Evolutionary conservation across 179 eudicot genomes (phyloP), one percentile per base, ranked within the genome.

Genomic region (Patellifolia procumbens): DNA sequence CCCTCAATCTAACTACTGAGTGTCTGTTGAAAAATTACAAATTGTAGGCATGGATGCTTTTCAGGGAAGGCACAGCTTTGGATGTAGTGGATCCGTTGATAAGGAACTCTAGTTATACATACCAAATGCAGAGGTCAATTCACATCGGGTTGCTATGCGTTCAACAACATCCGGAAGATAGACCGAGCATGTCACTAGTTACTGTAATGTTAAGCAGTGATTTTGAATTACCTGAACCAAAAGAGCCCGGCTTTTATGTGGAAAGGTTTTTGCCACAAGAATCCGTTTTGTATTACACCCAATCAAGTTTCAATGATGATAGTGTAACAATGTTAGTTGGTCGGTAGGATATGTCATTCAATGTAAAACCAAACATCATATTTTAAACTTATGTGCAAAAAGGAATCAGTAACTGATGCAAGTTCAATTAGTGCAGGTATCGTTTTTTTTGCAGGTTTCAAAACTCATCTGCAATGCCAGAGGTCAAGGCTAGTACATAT

Each of bases 91-190:
- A 74, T 74, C 70, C 72, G 12, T 48, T 26, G 46, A 63, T 64
- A 8, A 49, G 35, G 52, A 64, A 64, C 63, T 51, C 63, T 4
- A 51, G 71, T 56, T 74, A 74, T 74, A 35, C 62, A n/a, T 49
- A 22, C 22, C 24, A 64, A 74, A 49, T 74, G 71, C 69, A 64
- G 24, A 74, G 78, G 53, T n/a, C 5, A 7, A 74, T 74, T 32
- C 77, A 74, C 31, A 32, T 62, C 5, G 77, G 77, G 0, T 46
- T 74, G 77, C 20, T 74, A 62, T 74, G 78, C 51, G 71, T 39
- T 74, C 78, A 74, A 58, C 78, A 74, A 37, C 58, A 74, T 24
- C 78, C 78, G 22, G 71, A 74, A n/a, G 71, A 74, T 64, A 32
- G 78, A 70, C 78, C 78, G 35, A 74, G 51, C 71, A 74, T 64